Evolutionary conservation across 1,139 yeast species (phyloP).

Genomic region (Suhomyces bokatorum): DNA sequence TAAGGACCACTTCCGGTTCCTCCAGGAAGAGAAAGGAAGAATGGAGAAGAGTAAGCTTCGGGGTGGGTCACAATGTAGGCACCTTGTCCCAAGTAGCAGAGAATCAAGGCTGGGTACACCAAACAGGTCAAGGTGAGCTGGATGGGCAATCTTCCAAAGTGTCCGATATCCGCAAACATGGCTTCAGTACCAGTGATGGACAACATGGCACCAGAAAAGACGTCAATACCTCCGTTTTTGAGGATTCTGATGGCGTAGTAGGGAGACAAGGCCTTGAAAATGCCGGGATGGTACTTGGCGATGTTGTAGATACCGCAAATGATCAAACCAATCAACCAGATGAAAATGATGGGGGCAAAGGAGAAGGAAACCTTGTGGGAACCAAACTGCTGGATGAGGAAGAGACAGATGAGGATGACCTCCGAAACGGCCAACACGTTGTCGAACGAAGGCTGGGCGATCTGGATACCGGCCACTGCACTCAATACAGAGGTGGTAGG

Average conservation of each 20-base stretch:
- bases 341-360: constrained; percentile 55
- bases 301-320: constrained; percentile 51
- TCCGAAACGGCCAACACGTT: constrained; percentile 51
- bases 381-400: constrained; percentile 49
- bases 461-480: constrained; percentile 50
- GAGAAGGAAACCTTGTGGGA: constrained; percentile 39
- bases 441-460: constrained; percentile 44
- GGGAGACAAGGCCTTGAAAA: constrained; percentile 53
- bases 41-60: constrained; percentile 39
- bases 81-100: constrained; percentile 58
- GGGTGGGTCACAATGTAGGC: constrained; percentile 50
- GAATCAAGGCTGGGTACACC: constrained; percentile 54
- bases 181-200: constrained; percentile 63
- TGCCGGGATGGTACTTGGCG: constrained; percentile 39
- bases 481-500: constrained; percentile 63
- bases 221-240: constrained; percentile 41
- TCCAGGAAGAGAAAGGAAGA: constrained; percentile 55
- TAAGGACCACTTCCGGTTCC: constrained; percentile 42
- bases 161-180: constrained; percentile 64
- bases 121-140: constrained; percentile 46
- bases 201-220: constrained; percentile 53
- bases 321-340: constrained; percentile 51
- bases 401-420: constrained; percentile 45
- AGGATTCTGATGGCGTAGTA: constrained; percentile 48
- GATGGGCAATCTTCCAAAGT: constrained; percentile 51